Percentiles rank a stretch among this genome's conserved stretches.
phyloP scores from a whole-genome alignment of 108 stramenopile species.

The Epithemia pelagica region DNA sequence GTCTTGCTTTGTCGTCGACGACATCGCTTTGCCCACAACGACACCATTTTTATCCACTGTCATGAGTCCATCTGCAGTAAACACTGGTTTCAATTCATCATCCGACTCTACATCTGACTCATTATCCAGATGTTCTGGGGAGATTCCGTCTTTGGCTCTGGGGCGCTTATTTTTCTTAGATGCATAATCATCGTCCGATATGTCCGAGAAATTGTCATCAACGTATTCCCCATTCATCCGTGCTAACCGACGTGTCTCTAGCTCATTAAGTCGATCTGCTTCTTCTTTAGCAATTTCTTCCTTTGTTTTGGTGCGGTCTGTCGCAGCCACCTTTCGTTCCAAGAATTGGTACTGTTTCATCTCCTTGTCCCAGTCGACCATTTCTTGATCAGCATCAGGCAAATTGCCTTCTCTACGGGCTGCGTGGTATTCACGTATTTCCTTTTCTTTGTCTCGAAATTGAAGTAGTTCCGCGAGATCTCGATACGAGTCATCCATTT shows the following conservation, averaged over 20 bases:
- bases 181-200: slow-evolving; percentile 50
- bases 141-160: slow-evolving; percentile 15
- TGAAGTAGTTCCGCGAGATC: slow-evolving; percentile 70
- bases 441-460: slow-evolving; percentile 68
- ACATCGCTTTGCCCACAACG: slow-evolving; percentile 40
- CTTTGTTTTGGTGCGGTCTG: slow-evolving; percentile 90
- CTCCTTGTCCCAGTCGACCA: slow-evolving; percentile 76
- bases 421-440: slow-evolving; percentile 26
- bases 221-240: slow-evolving; percentile 90
- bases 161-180: slow-evolving; percentile 12
- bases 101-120: slow-evolving; percentile 44
- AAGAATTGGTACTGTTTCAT: slow-evolving; percentile 51
- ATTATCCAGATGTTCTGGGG: slow-evolving; percentile 58
- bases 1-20: slow-evolving; percentile 15
- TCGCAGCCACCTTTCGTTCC: slow-evolving; percentile 72
- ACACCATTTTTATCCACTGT: slow-evolving; percentile 63
- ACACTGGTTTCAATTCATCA: slow-evolving; percentile 41
- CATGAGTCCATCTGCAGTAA: slow-evolving; percentile 83
- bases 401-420: slow-evolving; percentile 35
- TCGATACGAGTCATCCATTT: slow-evolving; percentile 79
- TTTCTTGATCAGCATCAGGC: slow-evolving; percentile 66
- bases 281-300: slow-evolving; percentile 94
- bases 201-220: slow-evolving; percentile 74
- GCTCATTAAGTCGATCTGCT: slow-evolving; percentile 76
- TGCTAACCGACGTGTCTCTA: slow-evolving; percentile 83